These are phyloP conservation scores for Poronia punctata DNA, from an alignment of 495 filamentous ascomycete genomes.

Conservation along the genomic window DNA sequence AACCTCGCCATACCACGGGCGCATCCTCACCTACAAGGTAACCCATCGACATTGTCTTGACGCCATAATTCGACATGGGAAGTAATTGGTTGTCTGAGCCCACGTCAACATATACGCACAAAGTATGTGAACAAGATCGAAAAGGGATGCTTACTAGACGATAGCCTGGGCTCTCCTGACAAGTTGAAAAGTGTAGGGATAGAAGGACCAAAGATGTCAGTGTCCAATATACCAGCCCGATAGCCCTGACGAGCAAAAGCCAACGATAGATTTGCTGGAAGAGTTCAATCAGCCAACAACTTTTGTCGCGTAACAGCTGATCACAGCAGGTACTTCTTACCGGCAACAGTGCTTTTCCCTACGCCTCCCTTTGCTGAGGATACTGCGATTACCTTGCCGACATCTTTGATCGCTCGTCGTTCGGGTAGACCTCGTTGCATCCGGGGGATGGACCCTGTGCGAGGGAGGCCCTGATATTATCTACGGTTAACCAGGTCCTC, in stretches of 20 bases:
- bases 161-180: constrained; percentile 61
- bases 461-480: constrained; percentile 59
- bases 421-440: constrained; percentile 80
- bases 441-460: constrained; percentile 68
- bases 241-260: constrained; percentile 74
- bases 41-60: constrained; percentile 98
- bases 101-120: neutral
- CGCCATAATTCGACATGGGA: constrained; percentile 88
- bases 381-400: constrained; percentile 82
- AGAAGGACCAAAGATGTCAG: constrained; percentile 93
- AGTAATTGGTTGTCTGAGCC: constrained; percentile 77
- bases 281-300: neutral
- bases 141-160: constrained; percentile 54
- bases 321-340: no score
- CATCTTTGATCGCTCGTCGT: constrained; percentile 69
- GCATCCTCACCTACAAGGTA: constrained; percentile 73
- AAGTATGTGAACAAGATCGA: neutral
- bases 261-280: constrained; percentile 74
- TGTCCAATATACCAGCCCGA: constrained; percentile 81
- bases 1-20: constrained; percentile 90
- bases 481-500: constrained; percentile 2
- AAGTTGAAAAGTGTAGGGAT: constrained; percentile 87
- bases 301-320: no score
- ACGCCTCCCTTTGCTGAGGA: constrained; percentile 96
- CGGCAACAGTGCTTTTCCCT: constrained; percentile 89